phyloP scores from a whole-genome alignment of 2,329 filamentous ascomycete species.

The Trichoderma oligosporum region DNA sequence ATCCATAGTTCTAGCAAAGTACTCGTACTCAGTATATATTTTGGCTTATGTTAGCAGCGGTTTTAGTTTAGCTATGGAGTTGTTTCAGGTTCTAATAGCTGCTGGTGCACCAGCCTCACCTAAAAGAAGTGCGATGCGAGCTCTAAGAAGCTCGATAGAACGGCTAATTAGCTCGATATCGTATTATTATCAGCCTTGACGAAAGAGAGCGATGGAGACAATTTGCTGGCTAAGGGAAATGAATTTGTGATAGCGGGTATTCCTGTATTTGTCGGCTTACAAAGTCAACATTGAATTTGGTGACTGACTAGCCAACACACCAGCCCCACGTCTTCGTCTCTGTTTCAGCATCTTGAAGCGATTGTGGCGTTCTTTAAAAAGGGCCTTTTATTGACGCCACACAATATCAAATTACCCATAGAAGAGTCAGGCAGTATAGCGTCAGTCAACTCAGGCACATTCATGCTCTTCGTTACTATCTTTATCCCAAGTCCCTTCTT shows the following conservation, averaged over 20 bases:
- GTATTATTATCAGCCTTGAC: not conserved
- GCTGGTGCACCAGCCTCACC: constrained; percentile 20
- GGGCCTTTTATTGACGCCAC: constrained; percentile 12
- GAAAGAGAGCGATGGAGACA: not conserved
- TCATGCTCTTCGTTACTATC: constrained; percentile 3
- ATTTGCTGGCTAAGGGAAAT: constrained; percentile 2
- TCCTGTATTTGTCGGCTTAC: not conserved
- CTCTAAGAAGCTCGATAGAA: not conserved
- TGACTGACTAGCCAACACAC: constrained; percentile 14
- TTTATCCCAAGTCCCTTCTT: not conserved
- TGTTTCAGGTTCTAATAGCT: constrained; percentile 23
- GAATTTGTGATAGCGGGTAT: not conserved
- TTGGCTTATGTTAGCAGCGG: not conserved
- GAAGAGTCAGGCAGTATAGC: not conserved
- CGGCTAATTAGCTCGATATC: not conserved
- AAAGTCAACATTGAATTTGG: not conserved
- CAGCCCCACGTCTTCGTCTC: constrained; percentile 3
- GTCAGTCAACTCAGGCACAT: not conserved
- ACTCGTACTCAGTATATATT: not conserved
- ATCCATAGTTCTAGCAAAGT: no score
- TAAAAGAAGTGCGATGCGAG: constrained; percentile 12
- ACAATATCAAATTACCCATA: not conserved
- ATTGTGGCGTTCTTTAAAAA: constrained; percentile 13
- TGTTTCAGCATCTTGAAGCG: constrained; percentile 15
- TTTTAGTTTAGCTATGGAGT: not conserved